Evolutionary conservation across 116 monocot genomes (phyloP), one percentile per base, ranked within the genome.

Genomic region (Trichopus zeylanicus): DNA sequence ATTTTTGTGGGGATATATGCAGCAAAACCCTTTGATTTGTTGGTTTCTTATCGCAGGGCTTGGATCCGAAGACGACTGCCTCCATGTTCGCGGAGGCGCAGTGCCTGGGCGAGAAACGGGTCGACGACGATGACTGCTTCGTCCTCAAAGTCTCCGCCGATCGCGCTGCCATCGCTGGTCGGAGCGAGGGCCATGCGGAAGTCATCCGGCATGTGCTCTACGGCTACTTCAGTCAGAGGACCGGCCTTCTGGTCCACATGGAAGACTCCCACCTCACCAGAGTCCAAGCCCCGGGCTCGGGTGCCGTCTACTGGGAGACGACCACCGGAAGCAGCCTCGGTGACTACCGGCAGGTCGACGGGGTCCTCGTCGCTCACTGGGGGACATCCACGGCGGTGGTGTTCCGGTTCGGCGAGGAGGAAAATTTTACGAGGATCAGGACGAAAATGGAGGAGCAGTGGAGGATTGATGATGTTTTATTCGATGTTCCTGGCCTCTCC

Each of bases 401-500:
- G 13, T 81, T 81, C 49, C 71, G 85, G 11, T 85, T 89, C 46
- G 81, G 89, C 5, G 80, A 80, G 42, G 49, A 27, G 1, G 28
- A 72, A 0, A 53, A 28, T 28, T 48, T 51, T 5, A 63, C 68
- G 47, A 76, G 59, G n/a, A n/a, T n/a, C 46, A 69, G 70, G 70
- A 81, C 70, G 0, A 75, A 72, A 57, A 73, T 89, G 73, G 85
- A 81, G 61, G 88, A 89, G 62, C 63, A 26, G 13, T 89, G 88
- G 88, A 66, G 47, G 54, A 81, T 89, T 7, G 84, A 89, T 54
- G 88, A 89, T 13, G 74, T 89, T 2, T 84, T 69, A 6, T 84
- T 84, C 59, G 74, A 89, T 35, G 84, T 89, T 1, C 75, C 73
- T 1, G 88, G 88, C 0, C 63, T 89, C 6, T 89, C 88, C 9